Evolutionary conservation across 495 filamentous ascomycete species (phyloP), one percentile per base, ranked within the genome.

Genomic region (Podospora fimiseda): DNA sequence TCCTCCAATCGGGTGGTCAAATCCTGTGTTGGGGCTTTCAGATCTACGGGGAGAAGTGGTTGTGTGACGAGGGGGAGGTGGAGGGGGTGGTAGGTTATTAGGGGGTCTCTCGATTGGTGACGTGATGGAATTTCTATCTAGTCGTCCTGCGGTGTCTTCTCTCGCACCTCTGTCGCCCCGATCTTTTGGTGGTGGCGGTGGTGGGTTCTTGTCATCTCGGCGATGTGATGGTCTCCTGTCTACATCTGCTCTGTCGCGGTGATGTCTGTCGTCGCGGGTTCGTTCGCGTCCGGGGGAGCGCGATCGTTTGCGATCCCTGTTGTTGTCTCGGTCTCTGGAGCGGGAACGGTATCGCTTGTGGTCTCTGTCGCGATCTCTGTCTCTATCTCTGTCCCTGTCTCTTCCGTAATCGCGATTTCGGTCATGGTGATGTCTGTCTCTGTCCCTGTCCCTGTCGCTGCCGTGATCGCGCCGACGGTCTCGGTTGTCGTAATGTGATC

Each of bases 261-360:
- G 55, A 18, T 64, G 59, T 18, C 60, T 56, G 11, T 70, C 68
- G 33, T 67, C 53, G 15, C 72, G 11, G 27, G 27, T 69, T 47
- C 72, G 61, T 18, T 67, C 65, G 19, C 74, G 69, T 8, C 65
- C 58, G 0, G 70, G 66, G 8, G 63, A 62, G 14, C 62, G 62
- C 9, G 65, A 61, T 20, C 63, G 64, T 19, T 57, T 52, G 51
- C 62, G 60, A 41, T 54, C 50, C 11, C 33, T 19, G 11, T 18
- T 19, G 11, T 18, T 2, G 40, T 69, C 57, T 22, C 58, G 56
- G 37, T 74, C 69, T 48, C 62, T 66, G 0, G 72, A 76, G 43
- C 72, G 62, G 0, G 71, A 74, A 47, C 68, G 71, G 42, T 69
- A 67, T 50, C 62, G 56, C 9, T 66, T 52, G 50, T 56, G 59